These are phyloP conservation scores for Eragrostis curvula DNA, from an alignment of 176 grass and related monocot species.

Conservation along the genomic window DNA sequence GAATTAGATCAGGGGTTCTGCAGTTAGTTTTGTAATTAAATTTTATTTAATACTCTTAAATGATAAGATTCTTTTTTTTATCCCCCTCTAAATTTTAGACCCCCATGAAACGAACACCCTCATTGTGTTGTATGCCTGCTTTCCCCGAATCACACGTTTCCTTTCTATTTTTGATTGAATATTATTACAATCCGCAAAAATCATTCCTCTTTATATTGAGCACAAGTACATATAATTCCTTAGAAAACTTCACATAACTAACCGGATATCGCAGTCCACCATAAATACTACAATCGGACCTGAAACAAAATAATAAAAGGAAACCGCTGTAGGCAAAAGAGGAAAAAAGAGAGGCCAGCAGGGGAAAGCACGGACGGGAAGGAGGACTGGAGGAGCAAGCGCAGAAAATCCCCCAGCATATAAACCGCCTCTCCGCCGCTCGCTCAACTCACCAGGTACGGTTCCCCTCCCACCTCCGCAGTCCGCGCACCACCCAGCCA, in stretches of 20 bases:
- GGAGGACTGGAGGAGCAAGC: not conserved
- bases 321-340: not conserved
- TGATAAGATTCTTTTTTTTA: too few species aligned
- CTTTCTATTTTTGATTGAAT: too few species aligned
- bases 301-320: not conserved
- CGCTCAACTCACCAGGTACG: too few species aligned
- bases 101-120: too few species aligned
- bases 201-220: too few species aligned
- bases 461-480: not conserved
- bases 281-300: not conserved
- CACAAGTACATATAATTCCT: not conserved
- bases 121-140: too few species aligned
- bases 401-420: constrained; percentile 43
- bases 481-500: not conserved
- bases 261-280: not conserved
- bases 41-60: too few species aligned
- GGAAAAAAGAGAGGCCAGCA: not conserved
- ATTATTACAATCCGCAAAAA: too few species aligned
- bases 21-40: too few species aligned
- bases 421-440: constrained; percentile 39
- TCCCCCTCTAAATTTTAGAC: too few species aligned
- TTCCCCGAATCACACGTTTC: too few species aligned
- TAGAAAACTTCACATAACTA: not conserved
- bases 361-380: not conserved
- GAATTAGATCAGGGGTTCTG: too few species aligned